These are phyloP conservation scores for Triticum aestivum DNA, from an alignment of 176 grass and related monocot genomes.

Conservation along the genomic window DNA sequence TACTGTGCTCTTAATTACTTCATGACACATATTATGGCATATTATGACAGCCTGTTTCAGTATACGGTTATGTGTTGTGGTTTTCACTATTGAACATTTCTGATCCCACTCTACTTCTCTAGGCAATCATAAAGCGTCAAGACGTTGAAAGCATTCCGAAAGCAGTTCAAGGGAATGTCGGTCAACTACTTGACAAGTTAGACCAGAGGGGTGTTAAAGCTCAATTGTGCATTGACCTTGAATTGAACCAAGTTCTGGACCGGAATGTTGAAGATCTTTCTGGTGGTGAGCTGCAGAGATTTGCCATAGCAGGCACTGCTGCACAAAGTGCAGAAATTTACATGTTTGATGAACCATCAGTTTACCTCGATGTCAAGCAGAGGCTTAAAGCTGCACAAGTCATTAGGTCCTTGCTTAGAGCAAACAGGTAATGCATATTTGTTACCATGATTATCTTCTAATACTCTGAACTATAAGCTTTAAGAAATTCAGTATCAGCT, in stretches of 20 bases:
- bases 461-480: neutral
- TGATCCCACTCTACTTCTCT: neutral
- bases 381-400: slow-evolving; percentile 84
- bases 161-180: slow-evolving; percentile 47
- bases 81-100: slow-evolving; percentile 4
- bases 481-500: neutral
- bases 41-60: neutral
- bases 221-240: slow-evolving; percentile 66
- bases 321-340: slow-evolving; percentile 79
- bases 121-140: slow-evolving; percentile 89
- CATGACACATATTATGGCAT: neutral
- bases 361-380: slow-evolving; percentile 92
- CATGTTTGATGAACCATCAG: slow-evolving; percentile 91
- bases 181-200: slow-evolving; percentile 48
- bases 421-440: slow-evolving; percentile 60
- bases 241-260: slow-evolving; percentile 81
- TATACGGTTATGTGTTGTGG: neutral
- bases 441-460: neutral
- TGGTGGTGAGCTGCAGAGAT: slow-evolving; percentile 84
- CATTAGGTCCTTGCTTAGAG: slow-evolving; percentile 59
- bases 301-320: slow-evolving; percentile 78
- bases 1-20: neutral
- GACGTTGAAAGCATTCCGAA: slow-evolving; percentile 81
- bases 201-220: slow-evolving; percentile 72
- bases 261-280: slow-evolving; percentile 77